These are phyloP conservation scores for Ogataea siamensis DNA, from an alignment of 805 yeast genomes.

Conservation along the genomic window DNA sequence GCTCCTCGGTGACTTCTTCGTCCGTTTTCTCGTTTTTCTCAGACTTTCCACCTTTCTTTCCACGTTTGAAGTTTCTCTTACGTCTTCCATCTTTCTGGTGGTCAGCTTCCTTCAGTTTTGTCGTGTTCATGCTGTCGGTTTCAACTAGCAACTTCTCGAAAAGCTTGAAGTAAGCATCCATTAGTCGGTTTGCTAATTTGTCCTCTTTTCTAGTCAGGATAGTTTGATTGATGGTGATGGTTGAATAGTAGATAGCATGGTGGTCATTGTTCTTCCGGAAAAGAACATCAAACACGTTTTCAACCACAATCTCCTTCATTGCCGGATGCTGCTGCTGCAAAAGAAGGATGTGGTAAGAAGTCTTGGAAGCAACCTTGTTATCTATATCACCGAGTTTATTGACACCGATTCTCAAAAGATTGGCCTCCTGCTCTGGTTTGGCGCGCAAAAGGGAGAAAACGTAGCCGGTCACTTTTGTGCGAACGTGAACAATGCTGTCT, in stretches of 20 bases:
- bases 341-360: constrained; percentile 76
- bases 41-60: constrained; percentile 85
- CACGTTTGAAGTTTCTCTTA: constrained; percentile 75
- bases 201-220: constrained; percentile 76
- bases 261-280: constrained; percentile 76
- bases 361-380: constrained; percentile 83
- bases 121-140: constrained; percentile 48
- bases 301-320: constrained; percentile 81
- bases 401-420: constrained; percentile 81
- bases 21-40: constrained; percentile 65
- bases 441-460: constrained; percentile 75
- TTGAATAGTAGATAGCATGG: constrained; percentile 84
- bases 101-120: constrained; percentile 39
- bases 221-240: constrained; percentile 88
- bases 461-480: constrained; percentile 71
- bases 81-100: constrained; percentile 60
- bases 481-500: constrained; percentile 86
- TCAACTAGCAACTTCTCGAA: constrained; percentile 81
- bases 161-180: constrained; percentile 79
- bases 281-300: constrained; percentile 75
- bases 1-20: constrained; percentile 69
- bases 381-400: constrained; percentile 94
- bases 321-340: constrained; percentile 92
- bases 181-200: constrained; percentile 77
- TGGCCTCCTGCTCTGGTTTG: constrained; percentile 97